Percentiles rank a stretch among this genome's conserved stretches.
These are phyloP conservation scores for Coemansia umbellata DNA, from an alignment of 192 early-diverging fungal genomes.

Conservation along the genomic window DNA sequence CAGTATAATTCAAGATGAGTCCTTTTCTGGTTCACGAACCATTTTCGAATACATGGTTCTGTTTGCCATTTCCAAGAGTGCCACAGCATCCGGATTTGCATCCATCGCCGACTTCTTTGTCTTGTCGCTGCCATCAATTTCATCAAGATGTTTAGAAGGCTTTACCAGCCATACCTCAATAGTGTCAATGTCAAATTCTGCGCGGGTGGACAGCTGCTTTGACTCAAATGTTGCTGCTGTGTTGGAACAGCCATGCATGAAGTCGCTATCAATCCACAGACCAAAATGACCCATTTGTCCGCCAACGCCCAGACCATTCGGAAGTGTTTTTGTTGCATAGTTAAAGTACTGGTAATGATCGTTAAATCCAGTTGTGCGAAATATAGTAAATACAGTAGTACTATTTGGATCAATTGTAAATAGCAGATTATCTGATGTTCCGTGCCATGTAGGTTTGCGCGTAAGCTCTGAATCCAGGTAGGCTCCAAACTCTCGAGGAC, in stretches of 20 bases:
- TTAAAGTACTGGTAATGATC: conserved; percentile 72
- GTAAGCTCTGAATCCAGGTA: conserved; percentile 61
- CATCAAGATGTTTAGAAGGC: conserved; percentile 42
- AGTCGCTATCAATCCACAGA: conserved; percentile 64
- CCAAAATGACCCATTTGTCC: conserved; percentile 73
- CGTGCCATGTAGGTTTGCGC: conserved; percentile 60
- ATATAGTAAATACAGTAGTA: conserved; percentile 1
- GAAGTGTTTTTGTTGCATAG: conserved; percentile 66
- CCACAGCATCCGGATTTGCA: conserved; percentile 61
- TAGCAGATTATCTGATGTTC: conserved; percentile 57
- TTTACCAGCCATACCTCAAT: conserved; percentile 74
- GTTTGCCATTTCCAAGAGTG: conserved; percentile 68
- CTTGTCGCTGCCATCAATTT: conserved; percentile 19
- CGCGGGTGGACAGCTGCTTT: conserved; percentile 49
- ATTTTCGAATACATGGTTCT: conserved; percentile 62
- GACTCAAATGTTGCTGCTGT: conserved; percentile 66
- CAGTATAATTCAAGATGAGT: too few species aligned
- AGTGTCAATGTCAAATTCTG: conserved; percentile 61
- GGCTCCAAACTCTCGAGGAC: conserved; percentile 64
- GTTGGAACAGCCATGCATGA: conserved; percentile 58
- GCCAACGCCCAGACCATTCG: conserved; percentile 72
- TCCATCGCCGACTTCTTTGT: conserved; percentile 56
- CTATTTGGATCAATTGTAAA: conserved; percentile 40
- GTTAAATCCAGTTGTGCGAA: conserved; percentile 52
- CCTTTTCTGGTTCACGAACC: conserved; percentile 1